Evolutionary conservation across 1,139 yeast species (phyloP), one percentile per base, ranked within the genome.

Genomic region (Blastobotrys capitulatus): DNA sequence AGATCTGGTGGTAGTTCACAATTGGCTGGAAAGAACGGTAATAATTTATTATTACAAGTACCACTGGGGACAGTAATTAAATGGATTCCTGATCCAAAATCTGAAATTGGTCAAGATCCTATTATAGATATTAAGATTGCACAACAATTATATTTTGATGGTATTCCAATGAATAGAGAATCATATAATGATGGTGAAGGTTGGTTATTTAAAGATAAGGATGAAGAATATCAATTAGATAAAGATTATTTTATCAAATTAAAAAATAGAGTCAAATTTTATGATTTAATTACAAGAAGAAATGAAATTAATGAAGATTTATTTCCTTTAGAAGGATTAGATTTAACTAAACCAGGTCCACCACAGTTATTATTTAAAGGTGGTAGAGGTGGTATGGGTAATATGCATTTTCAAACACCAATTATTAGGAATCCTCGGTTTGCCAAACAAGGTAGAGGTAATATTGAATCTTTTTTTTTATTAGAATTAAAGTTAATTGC

Each of bases 381-480:
- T 40, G 98, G 98, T 6, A 73, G 75, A 57, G 97, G 97, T 26
- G 98, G 98, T 0, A 75, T 90, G 73, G 98, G 98, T 1, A 92
- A 92, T 65, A 88, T 89, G 92, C 96, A 90, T 64, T 92, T 92
- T 62, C 72, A 86, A 47, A 88, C 97, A 0, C 76, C 83, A 47
- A 80, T 82, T 49, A 82, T 92, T 48, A 78, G 97, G 51, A 90
- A 89, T 61, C 98, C 98, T 6, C 72, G 95, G 46, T 92, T 92
- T 64, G 80, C 94, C 36, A 90, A 89, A 60, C 62, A 64, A 38
- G 98, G 97, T 2, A 76, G 97, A 52, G 70, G 70, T 8, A 89
- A 89, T 0, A 59, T 88, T 2, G 82, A 80, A 34, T 78, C 79
- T 20, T 73, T 76, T 54, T 88, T 92, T 57, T 68, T 88, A 50